Conservation (phyloP, 441 rosid species). For the Capsella rubella region DNA sequence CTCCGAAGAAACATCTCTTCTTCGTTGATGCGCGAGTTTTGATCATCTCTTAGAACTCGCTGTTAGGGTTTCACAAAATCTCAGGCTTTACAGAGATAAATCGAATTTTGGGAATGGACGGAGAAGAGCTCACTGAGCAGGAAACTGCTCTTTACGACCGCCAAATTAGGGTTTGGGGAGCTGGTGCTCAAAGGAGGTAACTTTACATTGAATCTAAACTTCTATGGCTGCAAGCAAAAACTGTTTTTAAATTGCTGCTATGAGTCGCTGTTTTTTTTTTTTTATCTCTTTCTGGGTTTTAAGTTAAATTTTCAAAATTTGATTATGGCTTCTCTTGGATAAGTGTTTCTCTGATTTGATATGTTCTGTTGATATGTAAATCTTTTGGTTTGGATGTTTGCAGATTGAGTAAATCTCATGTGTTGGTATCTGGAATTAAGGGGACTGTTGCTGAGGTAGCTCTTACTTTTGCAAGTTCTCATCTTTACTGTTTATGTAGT, state of each 20-base stretch:
- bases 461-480: background rate
- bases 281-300: too few species aligned
- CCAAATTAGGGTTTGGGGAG: constrained; percentile 98
- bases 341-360: too few species aligned
- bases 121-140: constrained; percentile 92
- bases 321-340: too few species aligned
- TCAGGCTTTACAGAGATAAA: constrained; percentile 5
- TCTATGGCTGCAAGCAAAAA: background rate
- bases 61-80: constrained; percentile 13
- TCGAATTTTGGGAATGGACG: constrained; percentile 61
- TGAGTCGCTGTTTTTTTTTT: background rate
- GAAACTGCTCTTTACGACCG: constrained; percentile 94
- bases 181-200: constrained; percentile 89
- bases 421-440: constrained; percentile 76
- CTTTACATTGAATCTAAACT: background rate
- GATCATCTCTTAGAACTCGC: constrained; percentile 17
- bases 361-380: too few species aligned
- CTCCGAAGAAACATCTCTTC: background rate
- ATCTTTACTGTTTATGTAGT: background rate
- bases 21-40: background rate
- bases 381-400: constrained; percentile 8
- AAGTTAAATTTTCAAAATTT: too few species aligned
- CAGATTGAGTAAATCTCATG: constrained; percentile 82
- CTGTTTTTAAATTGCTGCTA: background rate
- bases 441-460: constrained; percentile 83